Percentiles rank a stretch among this genome's conserved stretches.
These are phyloP conservation scores for Aspergillus fumigatiaffinis DNA, from an alignment of 2,329 filamentous ascomycete species.

Conservation along the genomic window DNA sequence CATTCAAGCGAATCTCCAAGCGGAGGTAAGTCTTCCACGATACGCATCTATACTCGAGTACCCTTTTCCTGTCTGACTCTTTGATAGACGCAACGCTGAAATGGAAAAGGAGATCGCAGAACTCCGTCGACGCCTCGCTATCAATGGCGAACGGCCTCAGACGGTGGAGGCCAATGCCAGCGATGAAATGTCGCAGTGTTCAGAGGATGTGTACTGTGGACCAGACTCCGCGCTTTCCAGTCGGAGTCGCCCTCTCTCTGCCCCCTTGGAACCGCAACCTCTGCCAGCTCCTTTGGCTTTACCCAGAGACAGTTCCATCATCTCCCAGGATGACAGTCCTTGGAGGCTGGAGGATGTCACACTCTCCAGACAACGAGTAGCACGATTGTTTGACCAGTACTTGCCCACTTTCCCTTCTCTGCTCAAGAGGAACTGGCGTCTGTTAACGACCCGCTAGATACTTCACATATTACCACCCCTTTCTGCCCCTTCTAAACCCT, in stretches of 20 bases:
- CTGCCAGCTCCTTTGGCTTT: constrained; percentile 32
- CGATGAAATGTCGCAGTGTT: constrained; percentile 32
- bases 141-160: constrained; percentile 26
- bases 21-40: constrained; percentile 36
- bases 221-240: constrained; percentile 28
- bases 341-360: constrained; percentile 49
- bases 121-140: constrained; percentile 42
- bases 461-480: constrained; percentile 60
- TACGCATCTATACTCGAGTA: background rate
- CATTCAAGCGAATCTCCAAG: constrained; percentile 64
- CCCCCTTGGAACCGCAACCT: constrained; percentile 30
- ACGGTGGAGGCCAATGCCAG: constrained; percentile 21
- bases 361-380: constrained; percentile 35
- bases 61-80: constrained; percentile 5
- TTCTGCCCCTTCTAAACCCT: constrained; percentile 58
- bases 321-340: constrained; percentile 37
- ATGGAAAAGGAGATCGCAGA: constrained; percentile 56
- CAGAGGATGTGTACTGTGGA: constrained; percentile 31
- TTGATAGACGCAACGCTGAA: constrained; percentile 56
- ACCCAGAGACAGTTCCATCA: constrained; percentile 29
- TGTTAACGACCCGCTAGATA: constrained; percentile 44
- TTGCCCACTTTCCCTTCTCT: background rate
- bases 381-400: constrained; percentile 44
- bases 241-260: constrained; percentile 28
- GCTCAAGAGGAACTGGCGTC: constrained; percentile 19